These are phyloP conservation scores for Sclerospora graminicola DNA, from an alignment of 352 stramenopile genomes.

Conservation along the genomic window DNA sequence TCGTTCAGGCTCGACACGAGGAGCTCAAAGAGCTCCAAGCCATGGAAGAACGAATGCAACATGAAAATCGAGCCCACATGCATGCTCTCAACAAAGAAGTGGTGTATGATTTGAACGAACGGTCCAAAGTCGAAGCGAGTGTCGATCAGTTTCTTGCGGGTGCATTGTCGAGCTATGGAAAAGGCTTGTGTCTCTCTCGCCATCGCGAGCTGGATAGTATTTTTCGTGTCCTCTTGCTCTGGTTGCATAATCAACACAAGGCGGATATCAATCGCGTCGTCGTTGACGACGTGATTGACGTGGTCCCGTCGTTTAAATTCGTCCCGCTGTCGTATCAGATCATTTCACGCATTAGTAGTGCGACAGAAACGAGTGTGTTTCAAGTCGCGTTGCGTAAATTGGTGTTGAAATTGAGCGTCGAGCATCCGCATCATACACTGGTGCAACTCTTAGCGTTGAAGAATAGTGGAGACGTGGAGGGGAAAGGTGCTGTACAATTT, in stretches of 20 bases:
- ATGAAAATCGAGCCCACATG: slow-evolving; percentile 63
- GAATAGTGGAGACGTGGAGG: slow-evolving; percentile 87
- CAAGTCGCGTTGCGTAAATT: slow-evolving; percentile 82
- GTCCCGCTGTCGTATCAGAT: slow-evolving; percentile 97
- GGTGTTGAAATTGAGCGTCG: slow-evolving; percentile 86
- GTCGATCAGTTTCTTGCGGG: slow-evolving; percentile 82
- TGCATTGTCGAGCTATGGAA: slow-evolving; percentile 83
- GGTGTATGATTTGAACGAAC: slow-evolving; percentile 80
- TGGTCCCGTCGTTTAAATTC: slow-evolving; percentile 93
- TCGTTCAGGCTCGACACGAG: slow-evolving; percentile 51
- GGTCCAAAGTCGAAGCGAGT: slow-evolving; percentile 73
- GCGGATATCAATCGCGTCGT: slow-evolving; percentile 77
- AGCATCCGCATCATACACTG: slow-evolving; percentile 95
- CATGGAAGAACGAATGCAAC: slow-evolving; percentile 44
- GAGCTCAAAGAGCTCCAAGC: slow-evolving; percentile 53
- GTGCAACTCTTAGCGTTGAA: slow-evolving; percentile 92
- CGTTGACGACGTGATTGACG: slow-evolving; percentile 54
- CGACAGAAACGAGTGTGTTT: slow-evolving; percentile 36
- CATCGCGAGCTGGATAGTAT: slow-evolving; percentile 82
- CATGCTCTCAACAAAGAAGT: slow-evolving; percentile 79
- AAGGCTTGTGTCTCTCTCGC: slow-evolving; percentile 37
- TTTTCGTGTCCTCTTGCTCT: slow-evolving; percentile 90
- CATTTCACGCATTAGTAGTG: slow-evolving; percentile 89
- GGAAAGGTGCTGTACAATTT: slow-evolving; percentile 66
- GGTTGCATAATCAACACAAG: slow-evolving; percentile 87